phyloP scores from a whole-genome alignment of 805 yeast species.

The Metschnikowia santaceciliae region DNA sequence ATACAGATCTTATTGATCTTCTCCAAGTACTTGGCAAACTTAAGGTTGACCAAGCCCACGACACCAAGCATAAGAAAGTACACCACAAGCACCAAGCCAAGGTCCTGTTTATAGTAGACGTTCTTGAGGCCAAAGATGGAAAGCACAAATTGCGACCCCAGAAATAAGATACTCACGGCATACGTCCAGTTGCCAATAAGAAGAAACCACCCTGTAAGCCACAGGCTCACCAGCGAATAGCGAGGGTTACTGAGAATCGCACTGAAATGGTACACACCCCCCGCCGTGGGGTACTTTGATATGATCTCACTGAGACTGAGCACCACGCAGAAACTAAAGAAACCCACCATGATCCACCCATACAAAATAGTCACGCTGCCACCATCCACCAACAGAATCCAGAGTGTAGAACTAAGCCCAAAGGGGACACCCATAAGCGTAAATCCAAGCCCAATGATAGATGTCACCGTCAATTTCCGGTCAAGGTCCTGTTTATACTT shows the following conservation, averaged over 20 bases:
- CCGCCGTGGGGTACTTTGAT: slow-evolving; percentile 73
- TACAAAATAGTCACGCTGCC: slow-evolving; percentile 71
- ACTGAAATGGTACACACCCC: slow-evolving; percentile 73
- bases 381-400: slow-evolving; percentile 70
- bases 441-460: slow-evolving; percentile 75
- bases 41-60: slow-evolving; percentile 61
- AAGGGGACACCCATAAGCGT: slow-evolving; percentile 80
- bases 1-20: slow-evolving; percentile 63
- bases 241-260: slow-evolving; percentile 61
- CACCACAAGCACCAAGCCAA: slow-evolving; percentile 51
- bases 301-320: slow-evolving; percentile 73
- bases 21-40: slow-evolving; percentile 57
- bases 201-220: slow-evolving; percentile 78
- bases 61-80: slow-evolving; percentile 53
- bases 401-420: slow-evolving; percentile 70
- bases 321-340: slow-evolving; percentile 62
- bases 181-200: slow-evolving; percentile 75
- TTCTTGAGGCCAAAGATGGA: slow-evolving; percentile 63
- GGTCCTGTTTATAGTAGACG: slow-evolving; percentile 54
- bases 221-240: slow-evolving; percentile 56
- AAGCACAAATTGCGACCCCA: slow-evolving; percentile 71
- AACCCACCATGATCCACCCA: slow-evolving; percentile 67
- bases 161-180: slow-evolving; percentile 67
- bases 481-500: slow-evolving; percentile 69
- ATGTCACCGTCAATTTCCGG: slow-evolving; percentile 62